Percentiles rank a stretch among this genome's conserved stretches.
Conservation (phyloP, 73 alveolate species). For the Paramecium pentaurelia region DNA sequence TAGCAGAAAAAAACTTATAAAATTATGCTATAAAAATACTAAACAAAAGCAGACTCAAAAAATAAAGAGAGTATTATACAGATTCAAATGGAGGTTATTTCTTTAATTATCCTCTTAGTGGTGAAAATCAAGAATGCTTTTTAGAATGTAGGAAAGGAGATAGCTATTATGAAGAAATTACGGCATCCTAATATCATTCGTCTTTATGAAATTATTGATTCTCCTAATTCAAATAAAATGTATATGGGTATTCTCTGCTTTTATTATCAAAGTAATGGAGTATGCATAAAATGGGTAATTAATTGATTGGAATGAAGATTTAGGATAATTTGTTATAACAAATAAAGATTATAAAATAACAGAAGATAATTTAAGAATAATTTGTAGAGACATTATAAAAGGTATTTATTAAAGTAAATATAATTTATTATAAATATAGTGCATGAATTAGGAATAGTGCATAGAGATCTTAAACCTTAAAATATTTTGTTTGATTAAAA, state of each 20-base stretch:
- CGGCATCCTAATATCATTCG: slow-evolving; percentile 88
- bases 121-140: slow-evolving; percentile 70
- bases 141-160: slow-evolving; percentile 85
- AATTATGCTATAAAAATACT: slow-evolving; percentile 26
- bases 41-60: slow-evolving; percentile 22
- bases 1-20: slow-evolving; percentile 37
- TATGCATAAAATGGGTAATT: slow-evolving; percentile 84
- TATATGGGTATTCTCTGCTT: slow-evolving; percentile 66
- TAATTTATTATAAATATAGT: neutral
- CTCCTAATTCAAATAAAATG: slow-evolving; percentile 90
- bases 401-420: slow-evolving; percentile 65
- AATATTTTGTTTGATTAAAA: slow-evolving; percentile 85
- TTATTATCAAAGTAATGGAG: slow-evolving; percentile 72
- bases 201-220: slow-evolving; percentile 89
- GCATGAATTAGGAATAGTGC: slow-evolving; percentile 85
- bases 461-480: slow-evolving; percentile 95
- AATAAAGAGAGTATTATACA: slow-evolving; percentile 55
- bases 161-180: slow-evolving; percentile 93
- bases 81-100: slow-evolving; percentile 79
- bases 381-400: slow-evolving; percentile 67
- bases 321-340: slow-evolving; percentile 64
- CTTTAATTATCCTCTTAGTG: slow-evolving; percentile 54
- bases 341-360: slow-evolving; percentile 8
- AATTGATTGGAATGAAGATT: slow-evolving; percentile 87
- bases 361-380: slow-evolving; percentile 59